Percentiles rank a stretch among this genome's conserved stretches.
These are phyloP conservation scores for Castanea sativa DNA, from an alignment of 306 rosid species.

Conservation along the genomic window DNA sequence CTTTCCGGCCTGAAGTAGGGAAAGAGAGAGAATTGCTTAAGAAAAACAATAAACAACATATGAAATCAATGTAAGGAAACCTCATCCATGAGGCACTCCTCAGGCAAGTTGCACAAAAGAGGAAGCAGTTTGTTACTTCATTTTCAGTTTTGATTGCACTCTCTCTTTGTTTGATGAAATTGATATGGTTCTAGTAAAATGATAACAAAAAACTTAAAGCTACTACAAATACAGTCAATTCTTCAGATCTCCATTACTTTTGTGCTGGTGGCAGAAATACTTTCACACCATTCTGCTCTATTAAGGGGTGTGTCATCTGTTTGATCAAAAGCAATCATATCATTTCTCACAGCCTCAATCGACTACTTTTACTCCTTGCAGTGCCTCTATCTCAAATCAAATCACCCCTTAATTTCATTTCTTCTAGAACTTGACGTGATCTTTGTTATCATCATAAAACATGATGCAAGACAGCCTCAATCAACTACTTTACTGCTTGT, in stretches of 20 bases:
- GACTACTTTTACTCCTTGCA: not conserved
- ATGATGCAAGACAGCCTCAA: not conserved
- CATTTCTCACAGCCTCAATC: not conserved
- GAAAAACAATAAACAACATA: not conserved
- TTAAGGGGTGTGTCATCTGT: not conserved
- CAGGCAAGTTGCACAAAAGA: not conserved
- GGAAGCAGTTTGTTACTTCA: not conserved
- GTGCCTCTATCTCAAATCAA: not conserved
- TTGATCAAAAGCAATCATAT: not conserved
- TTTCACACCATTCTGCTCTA: not conserved
- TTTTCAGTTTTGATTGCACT: not conserved
- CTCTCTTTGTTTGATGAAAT: not conserved
- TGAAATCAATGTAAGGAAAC: not conserved
- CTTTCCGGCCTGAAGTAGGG: too few species aligned
- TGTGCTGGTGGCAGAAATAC: not conserved
- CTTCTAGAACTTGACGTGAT: not conserved
- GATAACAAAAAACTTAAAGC: not conserved
- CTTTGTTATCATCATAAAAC: not conserved
- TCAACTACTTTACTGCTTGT: too few species aligned
- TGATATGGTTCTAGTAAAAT: not conserved
- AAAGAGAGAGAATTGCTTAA: too few species aligned
- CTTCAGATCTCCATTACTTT: not conserved
- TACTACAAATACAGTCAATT: not conserved
- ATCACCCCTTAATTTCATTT: not conserved
- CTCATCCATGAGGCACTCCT: not conserved